Percentiles rank a stretch among this genome's conserved stretches.
These are phyloP conservation scores for Penicillium waksmanii DNA, from an alignment of 495 filamentous ascomycete species.

Conservation along the genomic window DNA sequence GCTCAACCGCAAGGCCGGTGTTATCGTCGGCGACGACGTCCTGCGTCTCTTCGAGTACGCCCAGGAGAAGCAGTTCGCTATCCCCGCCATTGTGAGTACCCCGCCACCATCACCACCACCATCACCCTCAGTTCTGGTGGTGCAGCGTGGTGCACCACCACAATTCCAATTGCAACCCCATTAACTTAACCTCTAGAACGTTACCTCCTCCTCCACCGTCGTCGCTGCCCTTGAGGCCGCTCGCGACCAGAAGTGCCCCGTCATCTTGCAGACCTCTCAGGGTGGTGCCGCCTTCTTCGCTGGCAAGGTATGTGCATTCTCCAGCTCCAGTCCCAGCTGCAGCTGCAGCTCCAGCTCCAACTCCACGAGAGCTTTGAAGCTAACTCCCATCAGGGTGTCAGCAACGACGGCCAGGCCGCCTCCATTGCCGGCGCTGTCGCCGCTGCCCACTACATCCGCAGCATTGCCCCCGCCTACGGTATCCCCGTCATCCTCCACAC, in stretches of 20 bases:
- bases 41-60: constrained; percentile 79
- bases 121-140: not conserved
- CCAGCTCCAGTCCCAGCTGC: not conserved
- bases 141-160: not conserved
- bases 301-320: constrained; percentile 66
- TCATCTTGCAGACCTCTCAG: constrained; percentile 90
- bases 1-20: constrained; percentile 77
- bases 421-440: constrained; percentile 87
- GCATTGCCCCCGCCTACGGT: constrained; percentile 83
- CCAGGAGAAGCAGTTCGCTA: constrained; percentile 82
- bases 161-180: not conserved
- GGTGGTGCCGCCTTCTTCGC: constrained; percentile 94
- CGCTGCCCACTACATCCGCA: constrained; percentile 90
- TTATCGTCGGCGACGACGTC: constrained; percentile 88
- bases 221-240: constrained; percentile 92
- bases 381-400: constrained; percentile 63
- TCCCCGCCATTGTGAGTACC: constrained; percentile 80
- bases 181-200: constrained; percentile 54
- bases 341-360: not conserved
- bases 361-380: not conserved
- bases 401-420: constrained; percentile 82
- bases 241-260: constrained; percentile 80
- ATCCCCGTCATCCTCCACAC: constrained; percentile 92
- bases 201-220: constrained; percentile 89
- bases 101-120: not conserved